A percentile compares a stretch with the other conserved stretches of the same genome.
phyloP scores from a whole-genome alignment of 1,284 basidiomycete species.

The Uromyces viciae-fabae region DNA sequence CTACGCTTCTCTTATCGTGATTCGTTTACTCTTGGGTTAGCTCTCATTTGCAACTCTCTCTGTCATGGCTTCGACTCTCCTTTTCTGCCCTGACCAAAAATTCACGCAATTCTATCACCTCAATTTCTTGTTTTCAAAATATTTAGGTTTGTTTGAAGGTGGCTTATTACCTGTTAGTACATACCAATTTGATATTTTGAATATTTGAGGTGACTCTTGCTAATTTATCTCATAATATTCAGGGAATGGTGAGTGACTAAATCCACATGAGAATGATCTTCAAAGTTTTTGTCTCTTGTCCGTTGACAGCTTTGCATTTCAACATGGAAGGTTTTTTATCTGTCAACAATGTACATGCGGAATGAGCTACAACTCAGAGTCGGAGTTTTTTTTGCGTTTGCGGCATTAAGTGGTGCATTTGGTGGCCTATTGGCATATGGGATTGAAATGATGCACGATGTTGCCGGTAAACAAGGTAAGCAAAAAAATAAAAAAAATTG shows the following conservation, averaged over 20 bases:
- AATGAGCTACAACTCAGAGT: conserved; percentile 43
- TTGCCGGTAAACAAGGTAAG: conserved; percentile 34
- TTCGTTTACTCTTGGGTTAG: conserved; percentile 35
- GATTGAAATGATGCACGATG: conserved; percentile 45
- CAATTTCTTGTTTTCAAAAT: neutral
- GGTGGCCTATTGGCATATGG: conserved; percentile 45
- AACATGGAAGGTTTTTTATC: conserved; percentile 6
- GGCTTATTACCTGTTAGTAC: conserved; percentile 28
- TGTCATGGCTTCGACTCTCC: neutral
- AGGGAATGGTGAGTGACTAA: conserved; percentile 36
- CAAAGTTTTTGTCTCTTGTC: too few relatives aligned
- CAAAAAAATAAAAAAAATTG: neutral
- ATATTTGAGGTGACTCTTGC: neutral
- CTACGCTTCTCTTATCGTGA: conserved; percentile 5
- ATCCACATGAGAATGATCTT: neutral
- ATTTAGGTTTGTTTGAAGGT: conserved; percentile 37
- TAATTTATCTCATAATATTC: neutral
- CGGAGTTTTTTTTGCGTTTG: conserved; percentile 25
- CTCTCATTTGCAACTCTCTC: neutral
- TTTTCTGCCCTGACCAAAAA: too few relatives aligned
- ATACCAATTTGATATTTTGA: neutral
- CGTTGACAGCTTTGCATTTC: neutral
- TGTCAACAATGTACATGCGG: conserved; percentile 34
- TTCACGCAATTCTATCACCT: neutral
- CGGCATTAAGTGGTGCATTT: conserved; percentile 41